A percentile compares a stretch with the other conserved stretches of the same genome.
Evolutionary conservation across 1,139 yeast species (phyloP).

Genomic region (Pichia inconspicua): DNA sequence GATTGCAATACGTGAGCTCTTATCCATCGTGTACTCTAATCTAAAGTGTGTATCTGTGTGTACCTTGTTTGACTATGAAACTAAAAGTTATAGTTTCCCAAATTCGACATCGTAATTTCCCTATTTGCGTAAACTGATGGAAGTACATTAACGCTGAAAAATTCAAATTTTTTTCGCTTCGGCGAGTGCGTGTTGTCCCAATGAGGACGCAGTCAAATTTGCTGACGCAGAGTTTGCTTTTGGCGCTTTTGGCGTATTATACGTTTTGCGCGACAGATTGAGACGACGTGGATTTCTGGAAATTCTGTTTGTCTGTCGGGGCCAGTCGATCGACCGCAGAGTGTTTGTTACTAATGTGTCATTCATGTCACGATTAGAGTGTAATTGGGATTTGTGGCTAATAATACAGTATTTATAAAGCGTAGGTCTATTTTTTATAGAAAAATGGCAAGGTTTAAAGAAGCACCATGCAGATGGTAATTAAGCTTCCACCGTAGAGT

Average conservation of each 20-base stretch:
- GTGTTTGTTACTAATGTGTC: too few species aligned
- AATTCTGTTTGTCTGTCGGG: too few species aligned
- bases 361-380: too few species aligned
- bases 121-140: neutral
- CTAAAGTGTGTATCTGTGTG: neutral
- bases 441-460: neutral
- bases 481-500: neutral
- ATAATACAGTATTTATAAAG: neutral
- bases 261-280: too few species aligned
- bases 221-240: neutral
- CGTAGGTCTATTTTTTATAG: neutral
- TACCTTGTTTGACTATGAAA: neutral
- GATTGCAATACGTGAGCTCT: slow-evolving; percentile 84
- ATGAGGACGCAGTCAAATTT: neutral
- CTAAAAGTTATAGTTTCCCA: too few species aligned
- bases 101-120: too few species aligned
- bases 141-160: neutral
- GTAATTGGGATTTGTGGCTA: neutral
- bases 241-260: too few species aligned
- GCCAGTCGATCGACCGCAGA: too few species aligned
- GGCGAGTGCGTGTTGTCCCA: neutral
- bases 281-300: too few species aligned
- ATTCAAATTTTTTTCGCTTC: neutral
- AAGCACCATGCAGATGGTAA: neutral
- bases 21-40: slow-evolving; percentile 39